Evolutionary conservation across 2,329 filamentous ascomycete species (phyloP).

Genomic region (Fusarium ambrosium): DNA sequence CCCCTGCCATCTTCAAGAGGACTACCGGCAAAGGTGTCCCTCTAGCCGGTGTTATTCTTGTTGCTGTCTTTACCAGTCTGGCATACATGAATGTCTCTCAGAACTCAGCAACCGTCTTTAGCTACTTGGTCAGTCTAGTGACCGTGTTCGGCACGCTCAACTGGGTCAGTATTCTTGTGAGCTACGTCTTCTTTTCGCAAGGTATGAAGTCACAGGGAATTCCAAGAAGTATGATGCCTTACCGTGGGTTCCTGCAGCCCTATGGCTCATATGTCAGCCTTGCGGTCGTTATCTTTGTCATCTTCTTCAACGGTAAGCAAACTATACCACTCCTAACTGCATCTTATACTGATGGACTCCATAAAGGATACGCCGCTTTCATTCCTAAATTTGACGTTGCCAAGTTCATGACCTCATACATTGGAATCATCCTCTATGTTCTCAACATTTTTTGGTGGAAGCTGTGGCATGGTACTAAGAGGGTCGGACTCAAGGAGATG

Average conservation of each 20-base stretch:
- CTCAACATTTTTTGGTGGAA: neutral
- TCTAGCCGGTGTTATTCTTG: neutral
- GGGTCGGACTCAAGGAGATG: neutral
- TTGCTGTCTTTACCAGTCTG: neutral
- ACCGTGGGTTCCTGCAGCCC: neutral
- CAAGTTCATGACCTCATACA: neutral
- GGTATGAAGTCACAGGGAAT: neutral
- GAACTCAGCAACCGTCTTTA: constrained; percentile 9
- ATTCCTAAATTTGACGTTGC: neutral
- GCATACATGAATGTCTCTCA: neutral
- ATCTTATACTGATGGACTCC: neutral
- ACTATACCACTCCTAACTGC: neutral
- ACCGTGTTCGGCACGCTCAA: constrained; percentile 20
- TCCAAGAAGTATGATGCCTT: neutral
- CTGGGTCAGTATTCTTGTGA: constrained; percentile 17
- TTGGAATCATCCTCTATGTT: neutral
- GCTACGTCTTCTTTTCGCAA: neutral
- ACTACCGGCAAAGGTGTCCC: neutral
- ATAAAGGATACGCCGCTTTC: neutral
- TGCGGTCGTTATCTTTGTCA: neutral
- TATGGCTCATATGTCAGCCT: neutral
- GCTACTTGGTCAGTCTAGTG: constrained; percentile 22
- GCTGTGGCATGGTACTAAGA: neutral
- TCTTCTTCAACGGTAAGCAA: neutral
- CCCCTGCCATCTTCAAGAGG: neutral